Conservation (phyloP, 768 basidiomycete genomes). For the Russula brevipes region DNA sequence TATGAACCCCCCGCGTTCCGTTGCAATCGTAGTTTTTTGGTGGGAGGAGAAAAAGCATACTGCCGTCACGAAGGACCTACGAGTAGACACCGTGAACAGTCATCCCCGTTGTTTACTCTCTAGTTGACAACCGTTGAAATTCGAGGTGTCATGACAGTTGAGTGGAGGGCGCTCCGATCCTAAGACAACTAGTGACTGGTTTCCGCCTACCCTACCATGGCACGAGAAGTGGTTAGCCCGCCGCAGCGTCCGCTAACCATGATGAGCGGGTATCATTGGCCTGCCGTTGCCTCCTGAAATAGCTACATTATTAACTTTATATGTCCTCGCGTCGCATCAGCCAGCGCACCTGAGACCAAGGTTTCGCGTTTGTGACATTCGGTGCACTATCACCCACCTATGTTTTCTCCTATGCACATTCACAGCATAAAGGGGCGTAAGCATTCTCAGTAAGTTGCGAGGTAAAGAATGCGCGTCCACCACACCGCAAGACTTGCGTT, state of each 20-base stretch:
- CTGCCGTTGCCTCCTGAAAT: background rate
- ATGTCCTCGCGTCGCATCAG: background rate
- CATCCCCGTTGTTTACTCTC: background rate
- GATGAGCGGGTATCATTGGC: background rate
- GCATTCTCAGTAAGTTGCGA: background rate
- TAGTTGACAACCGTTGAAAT: constrained; percentile 39
- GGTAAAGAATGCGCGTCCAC: background rate
- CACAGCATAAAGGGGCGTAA: constrained; percentile 29
- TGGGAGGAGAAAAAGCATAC: background rate
- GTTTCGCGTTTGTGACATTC: background rate
- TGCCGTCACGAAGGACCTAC: background rate
- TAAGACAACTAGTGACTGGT: too few species aligned
- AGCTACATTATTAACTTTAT: background rate
- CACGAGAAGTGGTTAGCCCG: background rate
- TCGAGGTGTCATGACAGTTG: constrained; percentile 67
- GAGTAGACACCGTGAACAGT: background rate
- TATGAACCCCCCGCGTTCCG: too few species aligned
- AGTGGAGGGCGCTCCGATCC: too few species aligned
- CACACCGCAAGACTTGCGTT: background rate
- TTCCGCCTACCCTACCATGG: background rate
- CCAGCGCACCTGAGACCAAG: background rate
- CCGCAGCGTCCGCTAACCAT: too few species aligned
- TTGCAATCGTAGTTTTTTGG: background rate
- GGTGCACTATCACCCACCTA: background rate
- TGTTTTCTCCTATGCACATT: constrained; percentile 42